Evolutionary conservation across 371 early-diverging fungal species (phyloP).

Genomic region (Mucor lusitanicus): DNA sequence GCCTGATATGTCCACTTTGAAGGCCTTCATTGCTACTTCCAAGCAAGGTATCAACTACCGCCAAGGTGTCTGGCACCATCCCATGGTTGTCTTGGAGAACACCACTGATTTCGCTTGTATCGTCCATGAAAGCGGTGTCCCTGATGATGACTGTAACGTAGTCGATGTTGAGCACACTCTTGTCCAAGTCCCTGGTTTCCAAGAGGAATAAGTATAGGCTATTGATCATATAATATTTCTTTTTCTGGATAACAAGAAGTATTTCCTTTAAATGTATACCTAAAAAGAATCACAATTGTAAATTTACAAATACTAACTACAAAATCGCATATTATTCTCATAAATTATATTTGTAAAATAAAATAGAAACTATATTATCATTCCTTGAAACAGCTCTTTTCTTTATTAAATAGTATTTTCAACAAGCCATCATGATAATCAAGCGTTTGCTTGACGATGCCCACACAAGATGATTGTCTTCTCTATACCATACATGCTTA

Average conservation of each 20-base stretch:
- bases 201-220: neutral
- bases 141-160: constrained; percentile 72
- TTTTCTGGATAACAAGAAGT: neutral
- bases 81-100: constrained; percentile 76
- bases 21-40: constrained; percentile 72
- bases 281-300: constrained; percentile 2
- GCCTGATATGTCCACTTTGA: constrained; percentile 76
- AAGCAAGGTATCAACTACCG: constrained; percentile 85
- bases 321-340: neutral
- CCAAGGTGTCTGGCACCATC: constrained; percentile 88
- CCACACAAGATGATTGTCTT: no score
- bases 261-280: neutral
- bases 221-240: neutral
- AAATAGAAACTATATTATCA: neutral
- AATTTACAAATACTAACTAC: neutral
- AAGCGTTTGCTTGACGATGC: no score
- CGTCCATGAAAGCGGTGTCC: constrained; percentile 72
- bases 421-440: no score
- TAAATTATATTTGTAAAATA: constrained; percentile 1
- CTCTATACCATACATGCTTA: no score
- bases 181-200: constrained; percentile 44
- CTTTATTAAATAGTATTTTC: neutral
- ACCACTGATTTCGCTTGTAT: constrained; percentile 64
- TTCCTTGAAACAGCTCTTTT: neutral
- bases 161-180: constrained; percentile 29